These are phyloP conservation scores for Oemleria cerasiformis DNA, from an alignment of 306 rosid species.

Conservation along the genomic window DNA sequence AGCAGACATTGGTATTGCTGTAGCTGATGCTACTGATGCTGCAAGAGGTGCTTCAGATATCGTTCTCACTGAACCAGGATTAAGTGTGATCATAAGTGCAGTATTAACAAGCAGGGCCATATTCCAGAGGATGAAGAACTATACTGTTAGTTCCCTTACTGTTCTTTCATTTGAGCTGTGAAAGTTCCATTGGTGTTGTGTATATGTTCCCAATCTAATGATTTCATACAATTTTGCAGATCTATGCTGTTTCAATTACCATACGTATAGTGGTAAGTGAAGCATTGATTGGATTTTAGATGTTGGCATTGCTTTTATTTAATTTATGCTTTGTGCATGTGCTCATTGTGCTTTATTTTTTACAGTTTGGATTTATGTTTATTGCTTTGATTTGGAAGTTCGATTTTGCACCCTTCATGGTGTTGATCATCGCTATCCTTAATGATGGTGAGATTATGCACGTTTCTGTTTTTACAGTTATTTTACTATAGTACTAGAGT, in stretches of 20 bases:
- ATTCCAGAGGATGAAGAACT: constrained; percentile 98
- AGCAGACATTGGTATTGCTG: constrained; percentile 98
- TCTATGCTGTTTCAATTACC: constrained; percentile 97
- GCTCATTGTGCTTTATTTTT: constrained; percentile 23
- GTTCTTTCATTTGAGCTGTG: constrained; percentile 3
- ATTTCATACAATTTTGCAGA: constrained; percentile 48
- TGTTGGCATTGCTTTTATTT: constrained; percentile 2
- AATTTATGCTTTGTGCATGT: constrained; percentile 6
- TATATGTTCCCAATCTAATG: constrained; percentile 2
- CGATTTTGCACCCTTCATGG: constrained; percentile 99
- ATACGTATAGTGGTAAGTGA: constrained; percentile 95
- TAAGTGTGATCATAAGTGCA: constrained; percentile 95
- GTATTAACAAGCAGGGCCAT: constrained; percentile 98
- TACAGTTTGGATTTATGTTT: constrained; percentile 93
- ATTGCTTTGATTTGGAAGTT: constrained; percentile 95
- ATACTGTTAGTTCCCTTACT: constrained; percentile 58
- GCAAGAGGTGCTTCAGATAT: constrained; percentile 97
- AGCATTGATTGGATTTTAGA: constrained; percentile 9
- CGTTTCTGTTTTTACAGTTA: background rate
- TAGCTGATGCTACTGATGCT: constrained; percentile 99
- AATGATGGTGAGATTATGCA: constrained; percentile 69
- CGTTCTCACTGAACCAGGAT: constrained; percentile 97
- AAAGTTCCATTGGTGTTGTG: background rate
- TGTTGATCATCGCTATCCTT: constrained; percentile 85
- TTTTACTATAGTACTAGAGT: background rate